phyloP scores from a whole-genome alignment of 2,329 filamentous ascomycete genomes.

The Xylaria sp. region DNA sequence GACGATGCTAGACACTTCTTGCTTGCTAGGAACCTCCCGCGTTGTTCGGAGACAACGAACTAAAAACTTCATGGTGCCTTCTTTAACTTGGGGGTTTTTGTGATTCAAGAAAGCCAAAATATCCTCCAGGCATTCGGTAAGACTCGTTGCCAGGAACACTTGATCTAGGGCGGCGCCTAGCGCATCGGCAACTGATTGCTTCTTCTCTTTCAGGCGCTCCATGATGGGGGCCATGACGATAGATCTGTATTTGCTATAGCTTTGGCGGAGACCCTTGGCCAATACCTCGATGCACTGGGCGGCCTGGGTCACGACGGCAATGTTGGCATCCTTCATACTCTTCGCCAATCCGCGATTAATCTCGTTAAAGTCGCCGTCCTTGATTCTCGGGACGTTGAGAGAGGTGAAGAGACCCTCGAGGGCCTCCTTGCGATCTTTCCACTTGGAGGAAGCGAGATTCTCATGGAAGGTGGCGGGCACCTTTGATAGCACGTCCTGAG shows the following conservation, averaged over 20 bases:
- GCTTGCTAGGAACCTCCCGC: constrained; percentile 79
- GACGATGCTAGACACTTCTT: constrained; percentile 84
- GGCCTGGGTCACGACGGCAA: constrained; percentile 90
- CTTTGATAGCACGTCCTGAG: constrained; percentile 83
- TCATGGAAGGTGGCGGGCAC: constrained; percentile 84
- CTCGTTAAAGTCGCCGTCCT: constrained; percentile 87
- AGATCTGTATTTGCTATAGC: constrained; percentile 80
- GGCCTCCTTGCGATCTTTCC: constrained; percentile 97
- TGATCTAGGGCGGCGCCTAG: constrained; percentile 82
- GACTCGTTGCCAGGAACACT: constrained; percentile 66
- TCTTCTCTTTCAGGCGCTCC: constrained; percentile 98
- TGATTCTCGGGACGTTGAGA: constrained; percentile 86
- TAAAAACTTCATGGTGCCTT: constrained; percentile 93
- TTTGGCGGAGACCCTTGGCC: constrained; percentile 80
- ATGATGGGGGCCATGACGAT: constrained; percentile 87
- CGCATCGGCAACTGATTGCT: constrained; percentile 84
- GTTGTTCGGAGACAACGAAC: constrained; percentile 85
- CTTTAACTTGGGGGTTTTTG: constrained; percentile 98
- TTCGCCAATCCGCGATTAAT: constrained; percentile 85
- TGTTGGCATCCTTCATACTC: constrained; percentile 98
- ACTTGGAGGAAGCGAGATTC: constrained; percentile 86
- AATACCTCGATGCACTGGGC: constrained; percentile 91
- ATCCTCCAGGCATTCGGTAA: constrained; percentile 91
- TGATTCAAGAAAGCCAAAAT: constrained; percentile 82
- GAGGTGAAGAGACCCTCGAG: constrained; percentile 79